A percentile compares a stretch with the other conserved stretches of the same genome.
These are phyloP conservation scores for Brassica juncea DNA, from an alignment of 345 rosid genomes.

Conservation along the genomic window DNA sequence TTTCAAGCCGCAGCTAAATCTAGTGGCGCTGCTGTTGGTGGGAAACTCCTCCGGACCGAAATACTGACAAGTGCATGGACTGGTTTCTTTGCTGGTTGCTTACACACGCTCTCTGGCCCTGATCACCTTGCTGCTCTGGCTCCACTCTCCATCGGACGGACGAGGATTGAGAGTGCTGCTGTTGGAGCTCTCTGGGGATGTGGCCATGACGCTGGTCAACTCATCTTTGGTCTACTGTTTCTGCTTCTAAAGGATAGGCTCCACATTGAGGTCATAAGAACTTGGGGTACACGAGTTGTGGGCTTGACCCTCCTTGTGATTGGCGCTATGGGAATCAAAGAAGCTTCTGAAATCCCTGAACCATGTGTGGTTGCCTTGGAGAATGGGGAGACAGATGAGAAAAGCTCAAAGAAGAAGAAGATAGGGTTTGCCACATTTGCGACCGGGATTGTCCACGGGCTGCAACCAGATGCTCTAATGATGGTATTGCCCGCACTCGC, in stretches of 20 bases:
- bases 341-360: slow-evolving; percentile 78
- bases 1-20: slow-evolving; percentile 61
- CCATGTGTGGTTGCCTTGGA: slow-evolving; percentile 71
- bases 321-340: slow-evolving; percentile 85
- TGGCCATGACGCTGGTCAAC: slow-evolving; percentile 96
- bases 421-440: slow-evolving; percentile 95
- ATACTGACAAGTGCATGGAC: slow-evolving; percentile 83
- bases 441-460: slow-evolving; percentile 88
- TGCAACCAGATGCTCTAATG: slow-evolving; percentile 97
- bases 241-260: slow-evolving; percentile 80
- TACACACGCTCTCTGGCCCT: slow-evolving; percentile 93
- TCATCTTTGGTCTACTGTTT: slow-evolving; percentile 77
- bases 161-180: slow-evolving; percentile 83
- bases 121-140: slow-evolving; percentile 98
- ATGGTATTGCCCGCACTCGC: slow-evolving; percentile 97
- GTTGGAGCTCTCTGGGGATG: slow-evolving; percentile 99
- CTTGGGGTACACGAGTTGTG: slow-evolving; percentile 95
- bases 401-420: slow-evolving; percentile 68
- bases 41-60: slow-evolving; percentile 56
- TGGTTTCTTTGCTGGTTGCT: slow-evolving; percentile 94
- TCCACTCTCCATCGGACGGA: slow-evolving; percentile 89
- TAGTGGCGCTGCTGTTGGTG: slow-evolving; percentile 56
- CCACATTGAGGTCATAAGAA: slow-evolving; percentile 75
- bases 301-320: slow-evolving; percentile 78
- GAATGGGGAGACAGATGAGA: slow-evolving; percentile 64